Conservation (phyloP, 2,329 filamentous ascomycete species). For the Sporothrix schenckii region DNA sequence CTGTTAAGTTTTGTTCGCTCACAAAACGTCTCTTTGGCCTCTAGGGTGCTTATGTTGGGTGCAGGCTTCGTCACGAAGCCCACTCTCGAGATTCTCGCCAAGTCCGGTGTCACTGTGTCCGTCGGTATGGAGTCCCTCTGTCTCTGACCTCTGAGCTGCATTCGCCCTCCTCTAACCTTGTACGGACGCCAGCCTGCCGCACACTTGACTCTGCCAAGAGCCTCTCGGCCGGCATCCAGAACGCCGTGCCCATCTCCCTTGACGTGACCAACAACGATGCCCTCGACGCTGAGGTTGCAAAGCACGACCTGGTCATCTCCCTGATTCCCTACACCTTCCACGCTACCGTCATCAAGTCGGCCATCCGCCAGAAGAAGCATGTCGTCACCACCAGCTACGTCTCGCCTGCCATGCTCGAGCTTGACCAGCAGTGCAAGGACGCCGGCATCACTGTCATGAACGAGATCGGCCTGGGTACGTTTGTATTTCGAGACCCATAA, state of each 20-base stretch:
- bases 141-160: not conserved
- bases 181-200: slow-evolving; percentile 66
- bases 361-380: slow-evolving; percentile 91
- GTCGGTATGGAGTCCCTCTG: slow-evolving; percentile 54
- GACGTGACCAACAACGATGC: slow-evolving; percentile 77
- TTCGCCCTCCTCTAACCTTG: not conserved
- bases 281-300: slow-evolving; percentile 77
- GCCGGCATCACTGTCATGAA: slow-evolving; percentile 98
- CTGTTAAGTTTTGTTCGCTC: not conserved
- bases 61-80: slow-evolving; percentile 64
- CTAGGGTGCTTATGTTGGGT: slow-evolving; percentile 49
- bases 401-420: slow-evolving; percentile 87
- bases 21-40: slow-evolving; percentile 8
- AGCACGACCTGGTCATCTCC: slow-evolving; percentile 77
- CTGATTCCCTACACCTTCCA: slow-evolving; percentile 94
- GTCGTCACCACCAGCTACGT: slow-evolving; percentile 96
- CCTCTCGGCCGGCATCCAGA: slow-evolving; percentile 71
- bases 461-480: slow-evolving; percentile 72
- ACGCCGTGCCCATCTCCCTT: slow-evolving; percentile 76
- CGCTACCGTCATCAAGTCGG: slow-evolving; percentile 85
- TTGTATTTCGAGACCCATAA: not conserved
- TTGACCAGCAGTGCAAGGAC: slow-evolving; percentile 79
- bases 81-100: slow-evolving; percentile 64
- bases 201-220: slow-evolving; percentile 76
- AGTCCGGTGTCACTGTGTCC: slow-evolving; percentile 65